These are phyloP conservation scores for Sporothrix dimorphospora DNA, from an alignment of 2,329 filamentous ascomycete species.

Conservation along the genomic window DNA sequence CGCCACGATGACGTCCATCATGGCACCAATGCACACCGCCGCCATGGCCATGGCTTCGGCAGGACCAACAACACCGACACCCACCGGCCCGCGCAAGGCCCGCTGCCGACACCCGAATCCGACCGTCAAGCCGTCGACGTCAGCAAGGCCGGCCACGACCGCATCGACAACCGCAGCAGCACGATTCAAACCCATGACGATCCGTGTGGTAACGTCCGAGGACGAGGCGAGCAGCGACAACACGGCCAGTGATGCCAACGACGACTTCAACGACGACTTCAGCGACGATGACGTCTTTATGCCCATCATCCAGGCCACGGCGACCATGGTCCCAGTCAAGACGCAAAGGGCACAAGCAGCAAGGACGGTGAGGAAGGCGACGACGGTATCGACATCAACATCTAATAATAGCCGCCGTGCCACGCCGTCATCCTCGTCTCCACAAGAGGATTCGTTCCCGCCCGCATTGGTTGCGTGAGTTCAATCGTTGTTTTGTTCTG, in stretches of 20 bases:
- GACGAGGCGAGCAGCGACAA: constrained; percentile 2
- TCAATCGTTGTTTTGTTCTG: background rate
- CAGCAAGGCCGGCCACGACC: background rate
- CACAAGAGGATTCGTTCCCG: background rate
- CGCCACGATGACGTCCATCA: background rate
- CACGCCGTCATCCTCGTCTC: background rate
- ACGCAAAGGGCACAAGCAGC: background rate
- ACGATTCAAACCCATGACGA: constrained; percentile 11
- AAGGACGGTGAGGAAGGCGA: background rate
- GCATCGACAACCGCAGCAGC: background rate
- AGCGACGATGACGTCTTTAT: constrained; percentile 19
- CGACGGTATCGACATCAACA: background rate
- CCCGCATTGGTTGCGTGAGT: constrained; percentile 22
- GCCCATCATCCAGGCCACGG: background rate
- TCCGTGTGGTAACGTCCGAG: constrained; percentile 13
- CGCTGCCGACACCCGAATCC: background rate
- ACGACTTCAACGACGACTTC: background rate
- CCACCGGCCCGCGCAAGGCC: constrained; percentile 1
- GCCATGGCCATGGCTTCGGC: background rate
- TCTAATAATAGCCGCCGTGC: background rate
- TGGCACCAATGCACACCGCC: background rate
- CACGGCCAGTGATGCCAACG: background rate
- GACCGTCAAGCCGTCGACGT: background rate
- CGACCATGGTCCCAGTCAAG: background rate
- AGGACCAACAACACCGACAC: background rate